phyloP scores from a whole-genome alignment of 73 alveolate species.

The Paramecium biaurelia region DNA sequence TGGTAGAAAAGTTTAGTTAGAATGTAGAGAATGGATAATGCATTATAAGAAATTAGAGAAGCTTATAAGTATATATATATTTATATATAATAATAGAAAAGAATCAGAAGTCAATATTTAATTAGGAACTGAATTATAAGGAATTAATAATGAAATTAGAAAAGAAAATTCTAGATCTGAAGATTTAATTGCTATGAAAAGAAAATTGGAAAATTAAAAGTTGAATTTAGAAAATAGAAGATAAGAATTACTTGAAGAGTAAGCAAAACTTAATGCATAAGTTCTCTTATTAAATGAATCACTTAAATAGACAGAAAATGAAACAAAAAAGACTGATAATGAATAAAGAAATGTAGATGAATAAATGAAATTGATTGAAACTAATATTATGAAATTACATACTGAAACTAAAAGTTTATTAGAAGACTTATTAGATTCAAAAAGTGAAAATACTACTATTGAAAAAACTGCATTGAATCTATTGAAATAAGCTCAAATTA shows the following conservation, averaged over 20 bases:
- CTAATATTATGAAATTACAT: slow-evolving; percentile 89
- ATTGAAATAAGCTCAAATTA: slow-evolving; percentile 81
- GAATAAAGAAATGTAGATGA: slow-evolving; percentile 87
- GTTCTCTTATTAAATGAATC: slow-evolving; percentile 82
- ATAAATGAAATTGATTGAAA: slow-evolving; percentile 87
- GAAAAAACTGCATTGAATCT: slow-evolving; percentile 92
- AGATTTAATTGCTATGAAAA: slow-evolving; percentile 83
- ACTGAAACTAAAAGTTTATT: slow-evolving; percentile 91
- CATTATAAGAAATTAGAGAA: slow-evolving; percentile 75
- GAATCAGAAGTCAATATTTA: slow-evolving; percentile 67
- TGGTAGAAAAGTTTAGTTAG: slow-evolving; percentile 80
- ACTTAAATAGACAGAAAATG: slow-evolving; percentile 85
- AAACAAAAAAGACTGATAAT: slow-evolving; percentile 81
- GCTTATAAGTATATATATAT: slow-evolving; percentile 68
- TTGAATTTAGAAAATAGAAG: slow-evolving; percentile 71
- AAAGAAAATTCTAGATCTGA: slow-evolving; percentile 90
- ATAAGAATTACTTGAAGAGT: slow-evolving; percentile 83
- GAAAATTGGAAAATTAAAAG: slow-evolving; percentile 81
- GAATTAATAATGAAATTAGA: slow-evolving; percentile 77
- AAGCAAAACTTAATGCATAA: slow-evolving; percentile 83
- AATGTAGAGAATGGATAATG: slow-evolving; percentile 81
- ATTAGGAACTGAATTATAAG: slow-evolving; percentile 67
- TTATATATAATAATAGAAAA: slow-evolving; percentile 62
- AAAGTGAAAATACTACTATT: slow-evolving; percentile 92
- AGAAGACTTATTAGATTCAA: slow-evolving; percentile 89